A percentile compares a stretch with the other conserved stretches of the same genome.
Conservation (phyloP, 1,284 basidiomycete genomes). For the Boletellus deceptivus region DNA sequence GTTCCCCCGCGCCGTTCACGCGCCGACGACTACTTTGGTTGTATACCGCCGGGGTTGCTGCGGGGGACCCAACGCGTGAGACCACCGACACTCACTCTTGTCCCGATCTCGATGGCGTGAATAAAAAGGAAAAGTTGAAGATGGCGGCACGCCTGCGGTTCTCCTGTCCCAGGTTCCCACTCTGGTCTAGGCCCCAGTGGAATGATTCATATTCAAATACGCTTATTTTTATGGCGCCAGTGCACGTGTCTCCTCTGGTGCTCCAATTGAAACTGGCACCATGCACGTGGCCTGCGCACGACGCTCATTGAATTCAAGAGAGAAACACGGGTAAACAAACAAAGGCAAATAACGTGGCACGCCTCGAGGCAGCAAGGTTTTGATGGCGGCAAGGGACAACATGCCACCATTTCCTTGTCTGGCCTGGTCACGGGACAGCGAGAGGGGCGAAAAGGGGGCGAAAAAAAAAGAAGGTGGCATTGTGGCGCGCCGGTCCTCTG, state of each 20-base stretch:
- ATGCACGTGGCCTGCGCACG: conserved; percentile 20
- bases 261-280: too few relatives aligned
- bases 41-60: too few relatives aligned
- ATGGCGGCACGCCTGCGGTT: too few relatives aligned
- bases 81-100: too few relatives aligned
- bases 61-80: too few relatives aligned
- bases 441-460: background rate
- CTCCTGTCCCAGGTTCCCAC: too few relatives aligned
- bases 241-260: too few relatives aligned
- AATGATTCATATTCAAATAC: too few relatives aligned
- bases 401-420: conserved; percentile 1
- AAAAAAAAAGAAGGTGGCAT: background rate
- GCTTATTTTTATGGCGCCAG: too few relatives aligned
- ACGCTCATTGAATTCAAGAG: conserved; percentile 1
- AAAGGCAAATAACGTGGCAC: conserved; percentile 3
- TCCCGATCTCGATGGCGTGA: too few relatives aligned
- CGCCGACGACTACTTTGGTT: background rate
- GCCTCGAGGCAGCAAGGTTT: conserved; percentile 32
- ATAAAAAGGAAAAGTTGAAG: too few relatives aligned
- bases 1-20: background rate
- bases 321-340: background rate
- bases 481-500: background rate
- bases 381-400: conserved; percentile 15
- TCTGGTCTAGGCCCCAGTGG: too few relatives aligned
- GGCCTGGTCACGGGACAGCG: conserved; percentile 15